A percentile compares a stretch with the other conserved stretches of the same genome.
phyloP scores from a whole-genome alignment of 1,284 basidiomycete species.

The Waitea zeae region DNA sequence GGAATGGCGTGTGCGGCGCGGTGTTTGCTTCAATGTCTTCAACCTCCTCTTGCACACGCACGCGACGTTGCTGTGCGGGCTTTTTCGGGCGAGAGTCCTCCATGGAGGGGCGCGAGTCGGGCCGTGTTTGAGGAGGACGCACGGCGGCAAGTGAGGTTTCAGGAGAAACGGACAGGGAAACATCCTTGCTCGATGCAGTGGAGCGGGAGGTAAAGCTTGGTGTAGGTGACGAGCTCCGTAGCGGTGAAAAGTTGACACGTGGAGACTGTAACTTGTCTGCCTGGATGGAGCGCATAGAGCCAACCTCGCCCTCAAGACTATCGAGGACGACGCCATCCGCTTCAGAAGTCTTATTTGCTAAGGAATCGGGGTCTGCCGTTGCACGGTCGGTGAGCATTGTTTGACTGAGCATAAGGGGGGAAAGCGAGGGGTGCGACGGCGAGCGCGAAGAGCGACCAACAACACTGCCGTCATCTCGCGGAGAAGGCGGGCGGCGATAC shows the following conservation, averaged over 20 bases:
- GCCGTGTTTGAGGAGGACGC: too few species aligned
- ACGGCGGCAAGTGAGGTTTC: too few species aligned
- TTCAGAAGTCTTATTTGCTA: neutral
- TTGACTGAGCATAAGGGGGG: slow-evolving; percentile 14
- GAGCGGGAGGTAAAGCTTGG: neutral
- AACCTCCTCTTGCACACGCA: neutral
- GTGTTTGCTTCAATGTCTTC: neutral
- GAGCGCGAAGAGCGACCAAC: neutral
- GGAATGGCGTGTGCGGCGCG: slow-evolving; percentile 45
- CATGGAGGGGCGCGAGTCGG: too few species aligned
- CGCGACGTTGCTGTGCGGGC: too few species aligned
- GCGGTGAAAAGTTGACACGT: neutral
- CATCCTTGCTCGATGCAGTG: neutral
- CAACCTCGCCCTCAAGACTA: neutral
- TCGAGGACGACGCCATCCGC: neutral
- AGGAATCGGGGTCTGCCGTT: neutral
- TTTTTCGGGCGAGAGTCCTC: too few species aligned
- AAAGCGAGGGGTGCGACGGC: slow-evolving; percentile 7
- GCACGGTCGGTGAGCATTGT: neutral
- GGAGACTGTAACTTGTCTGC: neutral
- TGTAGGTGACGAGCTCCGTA: neutral
- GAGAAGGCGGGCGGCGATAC: too few species aligned
- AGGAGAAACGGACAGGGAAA: neutral
- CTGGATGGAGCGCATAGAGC: neutral
- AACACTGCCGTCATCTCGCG: slow-evolving; percentile 4